phyloP scores from a whole-genome alignment of 2,329 filamentous ascomycete genomes.

The Colletotrichum tofieldiae region DNA sequence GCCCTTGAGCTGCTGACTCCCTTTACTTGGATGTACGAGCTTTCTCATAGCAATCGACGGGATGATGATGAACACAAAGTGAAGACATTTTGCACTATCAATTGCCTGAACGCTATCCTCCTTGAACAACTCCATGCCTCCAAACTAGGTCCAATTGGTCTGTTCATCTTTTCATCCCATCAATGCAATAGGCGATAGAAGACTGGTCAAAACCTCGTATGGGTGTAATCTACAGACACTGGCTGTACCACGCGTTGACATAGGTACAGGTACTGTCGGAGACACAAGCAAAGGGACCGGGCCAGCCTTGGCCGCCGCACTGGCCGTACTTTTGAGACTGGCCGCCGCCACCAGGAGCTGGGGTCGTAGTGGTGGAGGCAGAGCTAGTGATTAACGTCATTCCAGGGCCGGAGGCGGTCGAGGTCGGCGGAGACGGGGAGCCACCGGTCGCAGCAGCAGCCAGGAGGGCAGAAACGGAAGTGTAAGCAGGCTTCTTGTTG shows the following conservation, averaged over 20 bases:
- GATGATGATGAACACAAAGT: too few species aligned
- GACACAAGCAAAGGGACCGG: constrained; percentile 43
- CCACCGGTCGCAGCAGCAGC: constrained; percentile 48
- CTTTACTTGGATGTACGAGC: too few species aligned
- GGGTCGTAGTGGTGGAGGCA: constrained; percentile 7
- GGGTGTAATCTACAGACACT: constrained; percentile 34
- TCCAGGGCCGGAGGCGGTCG: not conserved
- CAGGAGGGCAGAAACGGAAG: constrained; percentile 56
- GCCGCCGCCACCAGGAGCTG: constrained; percentile 24
- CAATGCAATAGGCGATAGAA: not conserved
- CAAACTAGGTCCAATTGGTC: too few species aligned
- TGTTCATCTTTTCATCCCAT: not conserved
- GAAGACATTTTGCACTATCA: too few species aligned
- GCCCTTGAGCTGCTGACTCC: too few species aligned
- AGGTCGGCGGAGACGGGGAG: not conserved
- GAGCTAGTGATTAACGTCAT: not conserved
- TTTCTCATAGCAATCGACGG: too few species aligned
- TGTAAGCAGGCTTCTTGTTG: constrained; percentile 57
- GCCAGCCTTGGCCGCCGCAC: constrained; percentile 45
- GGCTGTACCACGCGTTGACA: constrained; percentile 45
- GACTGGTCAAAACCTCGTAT: not conserved
- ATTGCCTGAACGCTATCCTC: too few species aligned
- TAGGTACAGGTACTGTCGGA: constrained; percentile 39
- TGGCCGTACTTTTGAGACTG: constrained; percentile 42
- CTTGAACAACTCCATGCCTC: not conserved